Evolutionary conservation across 345 rosid genomes (phyloP).

Genomic region (Syzygium oleosum): DNA sequence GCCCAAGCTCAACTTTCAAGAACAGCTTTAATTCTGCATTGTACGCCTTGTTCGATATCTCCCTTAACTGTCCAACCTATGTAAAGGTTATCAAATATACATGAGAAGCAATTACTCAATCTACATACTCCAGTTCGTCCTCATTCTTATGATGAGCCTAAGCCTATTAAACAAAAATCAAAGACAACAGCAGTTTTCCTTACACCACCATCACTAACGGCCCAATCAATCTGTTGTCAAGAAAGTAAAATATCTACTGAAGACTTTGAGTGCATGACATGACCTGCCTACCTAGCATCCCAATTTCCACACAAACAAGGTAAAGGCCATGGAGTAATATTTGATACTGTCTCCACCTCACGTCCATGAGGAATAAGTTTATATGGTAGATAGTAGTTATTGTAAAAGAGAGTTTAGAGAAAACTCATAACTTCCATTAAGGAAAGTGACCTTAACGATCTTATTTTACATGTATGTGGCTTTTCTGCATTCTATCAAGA

Average conservation of each 20-base stretch:
- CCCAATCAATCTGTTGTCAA: not conserved
- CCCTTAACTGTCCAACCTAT: conserved; percentile 42
- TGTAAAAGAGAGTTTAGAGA: not conserved
- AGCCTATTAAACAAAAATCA: not conserved
- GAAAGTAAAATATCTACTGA: not conserved
- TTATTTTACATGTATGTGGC: too few relatives aligned
- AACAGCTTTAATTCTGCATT: conserved; percentile 31
- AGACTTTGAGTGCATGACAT: not conserved
- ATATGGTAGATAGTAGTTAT: not conserved
- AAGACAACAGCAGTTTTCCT: not conserved
- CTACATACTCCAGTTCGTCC: not conserved
- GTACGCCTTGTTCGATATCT: conserved; percentile 21
- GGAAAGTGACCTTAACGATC: not conserved
- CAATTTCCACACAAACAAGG: not conserved
- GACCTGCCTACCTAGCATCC: not conserved
- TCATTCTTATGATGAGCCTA: not conserved
- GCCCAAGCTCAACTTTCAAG: conserved; percentile 36
- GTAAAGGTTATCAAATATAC: not conserved
- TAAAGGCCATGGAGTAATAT: not conserved
- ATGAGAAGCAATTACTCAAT: not conserved
- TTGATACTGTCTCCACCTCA: not conserved
- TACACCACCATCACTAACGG: not conserved
- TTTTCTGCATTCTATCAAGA: too few relatives aligned
- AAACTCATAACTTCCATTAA: not conserved
- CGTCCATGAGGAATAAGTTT: not conserved